A percentile compares a stretch with the other conserved stretches of the same genome.
Evolutionary conservation across 805 yeast species (phyloP).

Genomic region (Yarrowia sp.): DNA sequence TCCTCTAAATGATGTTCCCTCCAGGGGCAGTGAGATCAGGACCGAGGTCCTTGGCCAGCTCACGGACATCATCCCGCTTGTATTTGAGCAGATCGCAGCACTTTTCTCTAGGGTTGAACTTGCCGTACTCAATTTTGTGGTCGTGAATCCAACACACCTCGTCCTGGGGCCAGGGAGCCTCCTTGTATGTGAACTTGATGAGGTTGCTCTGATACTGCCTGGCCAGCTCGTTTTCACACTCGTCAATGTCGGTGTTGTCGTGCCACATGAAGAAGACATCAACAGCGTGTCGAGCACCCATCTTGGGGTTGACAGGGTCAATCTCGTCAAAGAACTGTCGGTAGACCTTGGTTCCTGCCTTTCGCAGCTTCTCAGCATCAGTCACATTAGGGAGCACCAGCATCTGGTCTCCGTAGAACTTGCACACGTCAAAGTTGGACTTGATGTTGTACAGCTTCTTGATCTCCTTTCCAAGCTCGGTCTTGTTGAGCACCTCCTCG

Average conservation of each 20-base stretch:
- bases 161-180: constrained; percentile 46
- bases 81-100: neutral
- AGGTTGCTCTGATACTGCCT: constrained; percentile 45
- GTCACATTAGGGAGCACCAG: constrained; percentile 10
- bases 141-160: constrained; percentile 35
- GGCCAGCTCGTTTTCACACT: constrained; percentile 41
- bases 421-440: constrained; percentile 10
- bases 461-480: constrained; percentile 4
- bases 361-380: neutral
- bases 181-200: constrained; percentile 45
- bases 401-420: constrained; percentile 32
- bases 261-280: constrained; percentile 48
- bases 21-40: constrained; percentile 33
- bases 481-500: constrained; percentile 14
- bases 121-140: constrained; percentile 21
- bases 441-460: constrained; percentile 23
- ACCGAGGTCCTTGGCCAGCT: constrained; percentile 29
- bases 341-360: constrained; percentile 42
- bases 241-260: constrained; percentile 44
- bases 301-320: constrained; percentile 46
- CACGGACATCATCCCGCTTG: neutral
- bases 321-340: constrained; percentile 48
- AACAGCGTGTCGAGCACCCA: constrained; percentile 51
- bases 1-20: neutral
- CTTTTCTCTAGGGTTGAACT: constrained; percentile 25